phyloP scores from a whole-genome alignment of 2,329 filamentous ascomycete genomes.

The Scopulariopsis brevicaulis region DNA sequence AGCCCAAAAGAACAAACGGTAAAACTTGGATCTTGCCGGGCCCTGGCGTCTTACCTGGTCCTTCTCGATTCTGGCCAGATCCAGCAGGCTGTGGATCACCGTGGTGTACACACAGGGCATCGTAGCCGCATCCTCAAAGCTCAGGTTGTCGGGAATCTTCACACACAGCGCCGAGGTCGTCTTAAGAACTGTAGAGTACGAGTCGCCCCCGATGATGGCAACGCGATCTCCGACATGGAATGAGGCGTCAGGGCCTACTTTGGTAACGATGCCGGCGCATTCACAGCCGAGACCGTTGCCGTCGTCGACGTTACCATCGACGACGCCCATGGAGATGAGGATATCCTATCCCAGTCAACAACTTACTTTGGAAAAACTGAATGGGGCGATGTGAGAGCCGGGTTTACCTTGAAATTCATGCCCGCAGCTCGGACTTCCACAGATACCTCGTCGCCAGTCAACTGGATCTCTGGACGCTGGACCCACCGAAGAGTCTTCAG shows the following conservation, averaged over 20 bases:
- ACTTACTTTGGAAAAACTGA: no score
- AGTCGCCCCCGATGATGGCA: conserved; percentile 9
- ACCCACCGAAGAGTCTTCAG: conserved; percentile 15
- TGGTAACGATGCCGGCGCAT: conserved; percentile 21
- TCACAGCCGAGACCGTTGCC: conserved; percentile 19
- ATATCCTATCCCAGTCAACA: no score
- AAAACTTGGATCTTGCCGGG: no score
- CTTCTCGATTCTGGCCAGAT: conserved; percentile 22
- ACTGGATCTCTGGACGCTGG: no score
- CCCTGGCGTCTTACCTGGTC: no score
- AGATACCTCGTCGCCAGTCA: no score
- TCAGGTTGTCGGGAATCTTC: conserved; percentile 23
- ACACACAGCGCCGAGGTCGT: conserved; percentile 18
- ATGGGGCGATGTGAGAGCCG: no score
- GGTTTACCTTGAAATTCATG: no score
- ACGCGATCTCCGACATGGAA: conserved; percentile 66
- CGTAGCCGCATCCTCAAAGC: conserved; percentile 24
- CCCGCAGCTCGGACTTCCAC: conserved; percentile 13
- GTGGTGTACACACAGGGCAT: conserved; percentile 28
- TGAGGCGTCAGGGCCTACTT: no score
- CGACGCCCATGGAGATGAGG: conserved; percentile 12
- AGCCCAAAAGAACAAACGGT: no score
- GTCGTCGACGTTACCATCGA: no score
- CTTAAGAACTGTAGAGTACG: conserved; percentile 15
- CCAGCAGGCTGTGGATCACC: conserved; percentile 25